Conservation (phyloP, 2,329 filamentous ascomycete species). For the Aspergillus tubingensis region DNA sequence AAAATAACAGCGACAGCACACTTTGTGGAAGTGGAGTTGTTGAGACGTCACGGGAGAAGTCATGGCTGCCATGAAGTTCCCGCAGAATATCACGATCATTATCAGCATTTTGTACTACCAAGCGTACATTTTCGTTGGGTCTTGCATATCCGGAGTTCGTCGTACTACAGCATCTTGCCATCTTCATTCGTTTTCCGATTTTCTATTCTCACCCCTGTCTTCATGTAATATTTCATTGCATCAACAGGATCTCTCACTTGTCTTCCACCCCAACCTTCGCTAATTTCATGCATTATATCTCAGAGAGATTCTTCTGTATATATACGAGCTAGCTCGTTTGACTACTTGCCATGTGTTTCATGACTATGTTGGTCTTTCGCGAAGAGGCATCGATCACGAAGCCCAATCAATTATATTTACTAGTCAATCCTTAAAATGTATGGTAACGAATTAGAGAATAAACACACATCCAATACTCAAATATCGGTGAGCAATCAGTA, state of each 20-base stretch:
- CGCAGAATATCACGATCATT: conserved; percentile 12
- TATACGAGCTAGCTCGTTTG: background rate
- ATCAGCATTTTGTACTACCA: conserved; percentile 7
- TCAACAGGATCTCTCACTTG: background rate
- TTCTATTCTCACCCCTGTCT: background rate
- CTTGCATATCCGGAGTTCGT: conserved; percentile 13
- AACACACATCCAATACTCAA: too few species aligned
- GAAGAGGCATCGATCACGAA: background rate
- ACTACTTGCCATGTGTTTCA: background rate
- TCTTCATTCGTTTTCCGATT: background rate
- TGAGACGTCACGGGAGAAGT: conserved; percentile 6
- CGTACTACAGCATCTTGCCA: conserved; percentile 3
- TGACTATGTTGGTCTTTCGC: background rate
- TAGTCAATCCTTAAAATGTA: background rate
- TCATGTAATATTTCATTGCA: conserved; percentile 1
- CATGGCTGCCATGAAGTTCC: conserved; percentile 12
- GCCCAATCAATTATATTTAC: background rate
- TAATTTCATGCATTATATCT: background rate
- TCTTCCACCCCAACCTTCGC: background rate
- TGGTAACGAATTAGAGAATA: too few species aligned
- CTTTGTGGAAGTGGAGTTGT: conserved; percentile 2
- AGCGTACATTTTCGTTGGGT: conserved; percentile 11
- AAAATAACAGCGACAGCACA: conserved; percentile 6
- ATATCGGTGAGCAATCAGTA: background rate
- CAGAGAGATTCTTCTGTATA: background rate